Base-by-base conservation (phyloP, 1,284 basidiomycete species). In the Heterobasidion occidentale region DNA sequence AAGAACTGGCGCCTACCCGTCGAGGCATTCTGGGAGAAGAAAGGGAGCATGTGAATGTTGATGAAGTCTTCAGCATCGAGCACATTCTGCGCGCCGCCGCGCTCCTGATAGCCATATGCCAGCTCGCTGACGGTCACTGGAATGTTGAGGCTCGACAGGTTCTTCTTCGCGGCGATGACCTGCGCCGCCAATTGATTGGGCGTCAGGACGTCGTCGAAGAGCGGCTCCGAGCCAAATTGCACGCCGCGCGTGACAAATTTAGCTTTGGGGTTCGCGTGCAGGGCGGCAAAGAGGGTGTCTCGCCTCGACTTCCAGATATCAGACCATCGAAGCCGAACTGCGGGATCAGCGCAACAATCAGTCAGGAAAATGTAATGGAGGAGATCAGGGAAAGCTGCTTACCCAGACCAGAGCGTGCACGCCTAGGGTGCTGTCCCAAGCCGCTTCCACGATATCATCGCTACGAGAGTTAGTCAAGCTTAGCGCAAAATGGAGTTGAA, bases 331-430 rank as follows among this genome's bases (percentile, higher is more conserved):
- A 89, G 12, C 84, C 83, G 66, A 86, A 87, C 83, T 84, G 59
- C 36, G 17, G 47, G 19, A 61, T 87, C 15, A 20, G 11, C 27
- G 6, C 42, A 38, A 47, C 15, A 51, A 56, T 42, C 14, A 45
- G 52, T 36, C 14, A 45, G 52, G 20, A 46, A n/a, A 15, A 15
- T 15, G n/a, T 33, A 34, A 45, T 7, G 5, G 9, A 33, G n/a
- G 49, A 36, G 38, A 53, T 14, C 46, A 44, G 15, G 20, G 34
- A 60, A 46, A 62, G 60, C 56, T 7, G 42, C 76, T 62, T 63
- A 85, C 85, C 38, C 86, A 91, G 56, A 90, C 80, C 15, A 90
- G 70, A 27, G 85, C 83, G 60, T 90, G 86, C 3, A 91, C 79
- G 46, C 89, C 88, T 19, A 91, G 68, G 5, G 79, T 76, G 47